phyloP scores from a whole-genome alignment of 129 eudicot genomes.

The Centaurea solstitialis region DNA sequence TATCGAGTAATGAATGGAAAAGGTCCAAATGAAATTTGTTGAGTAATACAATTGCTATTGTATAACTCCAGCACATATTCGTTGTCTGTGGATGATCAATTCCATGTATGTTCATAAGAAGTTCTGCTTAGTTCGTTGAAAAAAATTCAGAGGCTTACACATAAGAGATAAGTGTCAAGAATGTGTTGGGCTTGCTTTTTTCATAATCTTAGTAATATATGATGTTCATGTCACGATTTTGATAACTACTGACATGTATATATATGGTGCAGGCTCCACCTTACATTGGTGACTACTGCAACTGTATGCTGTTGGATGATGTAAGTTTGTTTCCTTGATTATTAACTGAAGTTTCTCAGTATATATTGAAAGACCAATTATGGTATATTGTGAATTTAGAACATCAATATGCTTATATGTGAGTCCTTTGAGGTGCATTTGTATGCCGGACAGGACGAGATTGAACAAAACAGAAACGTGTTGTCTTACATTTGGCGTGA shows the following conservation, averaged over 20 bases:
- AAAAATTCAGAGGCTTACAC: not conserved
- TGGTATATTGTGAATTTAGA: not conserved
- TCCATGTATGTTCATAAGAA: not conserved
- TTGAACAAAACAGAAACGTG: not conserved
- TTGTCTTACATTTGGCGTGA: not conserved
- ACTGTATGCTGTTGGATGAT: conserved; percentile 94
- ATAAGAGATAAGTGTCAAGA: not conserved
- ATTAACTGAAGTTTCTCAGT: not conserved
- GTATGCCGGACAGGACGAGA: not conserved
- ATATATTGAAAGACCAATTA: not conserved
- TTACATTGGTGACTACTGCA: conserved; percentile 77
- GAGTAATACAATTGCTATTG: not conserved
- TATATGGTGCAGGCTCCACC: conserved; percentile 60
- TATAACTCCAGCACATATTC: not conserved
- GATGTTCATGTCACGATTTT: not conserved
- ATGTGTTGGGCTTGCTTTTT: not conserved
- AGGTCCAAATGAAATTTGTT: conserved; percentile 1
- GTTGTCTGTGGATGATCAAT: not conserved
- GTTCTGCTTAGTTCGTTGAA: not conserved
- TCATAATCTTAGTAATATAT: not conserved
- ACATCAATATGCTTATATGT: conserved; percentile 12
- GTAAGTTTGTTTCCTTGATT: conserved; percentile 48
- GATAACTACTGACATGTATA: not conserved
- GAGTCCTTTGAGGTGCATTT: not conserved
- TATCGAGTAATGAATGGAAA: not conserved